Percentiles rank a stretch among this genome's conserved stretches.
These are phyloP conservation scores for Danielozyma ontarioensis DNA, from an alignment of 805 yeast genomes.

Conservation along the genomic window DNA sequence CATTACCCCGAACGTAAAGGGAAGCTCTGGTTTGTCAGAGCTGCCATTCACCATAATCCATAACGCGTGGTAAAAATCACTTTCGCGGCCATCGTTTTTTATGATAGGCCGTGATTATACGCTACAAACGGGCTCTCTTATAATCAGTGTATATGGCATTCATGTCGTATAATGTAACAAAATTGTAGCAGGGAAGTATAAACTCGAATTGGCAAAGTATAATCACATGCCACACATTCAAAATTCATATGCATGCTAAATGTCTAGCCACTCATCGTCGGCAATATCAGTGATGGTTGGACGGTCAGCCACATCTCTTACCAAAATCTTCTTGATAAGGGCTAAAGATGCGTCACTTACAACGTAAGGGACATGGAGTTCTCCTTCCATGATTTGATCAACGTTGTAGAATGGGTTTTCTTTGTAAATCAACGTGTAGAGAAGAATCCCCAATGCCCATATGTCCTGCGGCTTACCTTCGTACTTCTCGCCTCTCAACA, in stretches of 20 bases:
- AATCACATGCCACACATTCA: no score
- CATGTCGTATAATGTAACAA: no score
- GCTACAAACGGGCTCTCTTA: no score
- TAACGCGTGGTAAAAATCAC: no score
- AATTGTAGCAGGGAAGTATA: no score
- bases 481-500: conserved; percentile 79
- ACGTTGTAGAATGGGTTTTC: conserved; percentile 95
- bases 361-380: conserved; percentile 63
- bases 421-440: conserved; percentile 85
- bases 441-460: conserved; percentile 91
- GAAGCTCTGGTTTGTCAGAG: conserved; percentile 8
- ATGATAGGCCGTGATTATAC: no score
- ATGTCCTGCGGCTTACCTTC: conserved; percentile 94
- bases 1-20: conserved; percentile 13
- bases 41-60: no score
- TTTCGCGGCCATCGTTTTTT: no score
- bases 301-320: conserved; percentile 60
- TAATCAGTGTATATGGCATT: no score
- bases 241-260: no score
- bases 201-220: no score
- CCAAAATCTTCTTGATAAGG: conserved; percentile 60
- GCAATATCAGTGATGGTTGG: conserved; percentile 71
- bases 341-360: conserved; percentile 56
- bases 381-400: conserved; percentile 93
- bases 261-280: conserved; percentile 60